Conservation (phyloP, 202 grass and related monocot genomes). For the Hordeum pubiflorum region DNA sequence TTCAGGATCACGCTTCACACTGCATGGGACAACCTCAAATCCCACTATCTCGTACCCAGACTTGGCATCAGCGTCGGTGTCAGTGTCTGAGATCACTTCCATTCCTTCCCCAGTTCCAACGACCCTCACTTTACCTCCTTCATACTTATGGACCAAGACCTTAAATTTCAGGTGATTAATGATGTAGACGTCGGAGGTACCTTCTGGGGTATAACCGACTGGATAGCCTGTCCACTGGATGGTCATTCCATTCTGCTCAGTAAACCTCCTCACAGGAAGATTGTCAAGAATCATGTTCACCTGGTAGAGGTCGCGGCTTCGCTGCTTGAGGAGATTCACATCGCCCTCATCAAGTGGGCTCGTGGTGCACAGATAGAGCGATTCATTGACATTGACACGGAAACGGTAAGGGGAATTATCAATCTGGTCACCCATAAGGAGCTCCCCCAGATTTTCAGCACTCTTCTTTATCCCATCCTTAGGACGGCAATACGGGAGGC, state of each 20-base stretch:
- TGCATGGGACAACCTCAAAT: conserved; percentile 88
- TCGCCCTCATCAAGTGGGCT: conserved; percentile 60
- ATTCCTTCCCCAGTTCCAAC: conserved; percentile 82
- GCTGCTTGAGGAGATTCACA: conserved; percentile 78
- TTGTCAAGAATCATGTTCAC: conserved; percentile 98
- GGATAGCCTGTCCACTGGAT: conserved; percentile 95
- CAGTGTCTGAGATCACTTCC: conserved; percentile 65
- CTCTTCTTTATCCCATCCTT: conserved; percentile 76
- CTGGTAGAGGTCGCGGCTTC: conserved; percentile 78
- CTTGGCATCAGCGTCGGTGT: conserved; percentile 34
- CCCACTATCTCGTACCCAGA: conserved; percentile 88
- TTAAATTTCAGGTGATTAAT: conserved; percentile 98
- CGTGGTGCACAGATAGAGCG: conserved; percentile 78
- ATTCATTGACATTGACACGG: conserved; percentile 68
- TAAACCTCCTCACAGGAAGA: conserved; percentile 87
- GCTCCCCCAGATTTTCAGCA: conserved; percentile 88
- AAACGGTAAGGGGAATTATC: conserved; percentile 90
- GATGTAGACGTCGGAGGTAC: conserved; percentile 62
- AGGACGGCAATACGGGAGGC: conserved; percentile 69
- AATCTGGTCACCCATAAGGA: conserved; percentile 96
- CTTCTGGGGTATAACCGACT: conserved; percentile 67
- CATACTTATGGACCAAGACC: conserved; percentile 83
- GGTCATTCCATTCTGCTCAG: conserved; percentile 68
- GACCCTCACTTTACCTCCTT: conserved; percentile 65
- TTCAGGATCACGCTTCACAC: conserved; percentile 65